Evolutionary conservation across 2,329 filamentous ascomycete species (phyloP), one percentile per base, ranked within the genome.

Genomic region (Metarhizium humberi): DNA sequence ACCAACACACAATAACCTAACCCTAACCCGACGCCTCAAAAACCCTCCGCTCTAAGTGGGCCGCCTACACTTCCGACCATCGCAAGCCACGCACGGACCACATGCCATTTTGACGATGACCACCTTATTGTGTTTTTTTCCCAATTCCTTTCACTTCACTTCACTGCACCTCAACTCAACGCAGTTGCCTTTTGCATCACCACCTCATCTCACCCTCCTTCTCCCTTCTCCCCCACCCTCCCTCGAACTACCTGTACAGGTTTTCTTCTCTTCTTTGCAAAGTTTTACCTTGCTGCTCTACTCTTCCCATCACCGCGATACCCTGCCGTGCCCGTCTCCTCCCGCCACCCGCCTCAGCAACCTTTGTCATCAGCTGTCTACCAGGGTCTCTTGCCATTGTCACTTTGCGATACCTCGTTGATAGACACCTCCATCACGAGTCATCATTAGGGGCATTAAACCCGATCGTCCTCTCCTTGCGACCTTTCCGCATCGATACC

Each of bases 331-430:
- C 51, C 47, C 8, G 52, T 46, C 53, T 43, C 38, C 52, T 50
- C 43, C 53, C 43, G 25, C 49, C 20, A 47, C 20, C 13, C 11
- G 34, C 14, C 16, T 47, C 30, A 38, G 36, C 52, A 52, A 48
- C 51, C 30, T 57, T 57, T 52, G 54, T 57, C 59, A 60, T 59
- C 54, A 57, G 56, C 56, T 57, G 57, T 54, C 59, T 52, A 10
- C 55, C 59, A 52, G n/a, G 13, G 38, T 51, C 20, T 11, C 18
- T 34, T n/a, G 18, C 29, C 40, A 13, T 43, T 48, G 36, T 30
- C 34, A 8, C 54, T 48, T 29, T 45, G 45, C 36, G 32, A 55
- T 49, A 42, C 29, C 54, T 45, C 40, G 43, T 52, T 40, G 29
- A 29, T 3, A 42, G 34, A 32, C 42, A 53, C 40, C 38, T 30